phyloP scores from a whole-genome alignment of 2,329 filamentous ascomycete species.

The Aspergillus costaricaensis region DNA sequence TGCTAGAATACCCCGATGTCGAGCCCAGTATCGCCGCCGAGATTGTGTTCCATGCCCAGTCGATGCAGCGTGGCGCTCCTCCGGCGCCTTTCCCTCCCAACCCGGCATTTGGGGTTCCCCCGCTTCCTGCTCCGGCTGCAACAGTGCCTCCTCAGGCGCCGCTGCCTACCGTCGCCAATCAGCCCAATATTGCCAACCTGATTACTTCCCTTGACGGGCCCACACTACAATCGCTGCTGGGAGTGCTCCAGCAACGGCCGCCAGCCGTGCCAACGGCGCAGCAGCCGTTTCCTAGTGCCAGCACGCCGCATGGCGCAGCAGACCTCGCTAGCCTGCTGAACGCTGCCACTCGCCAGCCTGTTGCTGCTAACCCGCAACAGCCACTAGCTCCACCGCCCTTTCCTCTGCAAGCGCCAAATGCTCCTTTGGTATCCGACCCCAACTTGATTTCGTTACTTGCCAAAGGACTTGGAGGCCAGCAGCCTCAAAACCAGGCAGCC shows the following conservation, averaged over 20 bases:
- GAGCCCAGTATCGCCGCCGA: slow-evolving; percentile 78
- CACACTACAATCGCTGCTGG: slow-evolving; percentile 70
- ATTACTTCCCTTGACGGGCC: slow-evolving; percentile 69
- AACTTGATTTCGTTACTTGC: slow-evolving; percentile 42
- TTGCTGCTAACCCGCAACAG: slow-evolving; percentile 33
- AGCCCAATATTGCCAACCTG: slow-evolving; percentile 62
- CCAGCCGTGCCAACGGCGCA: slow-evolving; percentile 40
- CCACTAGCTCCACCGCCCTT: slow-evolving; percentile 33
- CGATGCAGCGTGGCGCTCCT: slow-evolving; percentile 38
- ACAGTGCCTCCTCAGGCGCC: slow-evolving; percentile 37
- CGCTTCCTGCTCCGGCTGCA: slow-evolving; percentile 31
- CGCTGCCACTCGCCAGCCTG: slow-evolving; percentile 40
- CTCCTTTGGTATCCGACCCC: slow-evolving; percentile 35
- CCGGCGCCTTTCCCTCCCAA: slow-evolving; percentile 40
- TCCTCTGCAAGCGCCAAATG: slow-evolving; percentile 30
- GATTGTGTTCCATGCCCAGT: slow-evolving; percentile 66
- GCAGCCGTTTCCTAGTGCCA: slow-evolving; percentile 36
- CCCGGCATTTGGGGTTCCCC: slow-evolving; percentile 42
- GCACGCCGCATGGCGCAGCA: slow-evolving; percentile 34
- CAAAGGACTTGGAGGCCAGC: slow-evolving; percentile 40
- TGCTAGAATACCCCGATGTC: slow-evolving; percentile 76
- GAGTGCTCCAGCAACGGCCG: slow-evolving; percentile 55
- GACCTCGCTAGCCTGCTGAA: slow-evolving; percentile 47
- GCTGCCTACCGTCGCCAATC: slow-evolving; percentile 38
- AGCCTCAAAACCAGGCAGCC: slow-evolving; percentile 37